phyloP scores from a whole-genome alignment of 2,329 filamentous ascomycete species.

The Fusarium gaditjirri region DNA sequence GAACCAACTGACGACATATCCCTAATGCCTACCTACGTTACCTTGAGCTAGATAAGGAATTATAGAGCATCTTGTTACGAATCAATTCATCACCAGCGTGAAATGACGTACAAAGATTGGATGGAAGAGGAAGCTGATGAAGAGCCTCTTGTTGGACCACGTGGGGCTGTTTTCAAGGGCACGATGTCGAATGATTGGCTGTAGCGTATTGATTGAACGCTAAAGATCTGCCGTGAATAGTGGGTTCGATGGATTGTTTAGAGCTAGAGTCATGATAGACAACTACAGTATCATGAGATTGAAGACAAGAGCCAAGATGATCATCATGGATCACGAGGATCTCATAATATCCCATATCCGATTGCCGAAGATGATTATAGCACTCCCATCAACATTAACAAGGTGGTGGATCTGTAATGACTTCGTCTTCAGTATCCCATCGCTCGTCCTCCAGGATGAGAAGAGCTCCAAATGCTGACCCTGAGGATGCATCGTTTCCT shows the following conservation, averaged over 20 bases:
- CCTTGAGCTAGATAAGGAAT: neutral
- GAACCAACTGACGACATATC: neutral
- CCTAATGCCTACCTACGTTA: neutral
- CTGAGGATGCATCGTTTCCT: constrained; percentile 27
- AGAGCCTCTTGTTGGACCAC: constrained; percentile 22
- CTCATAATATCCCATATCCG: neutral
- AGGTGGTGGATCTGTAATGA: constrained; percentile 20
- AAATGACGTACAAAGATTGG: constrained; percentile 11
- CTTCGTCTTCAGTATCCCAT: constrained; percentile 27
- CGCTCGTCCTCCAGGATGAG: constrained; percentile 31
- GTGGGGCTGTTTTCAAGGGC: constrained; percentile 24
- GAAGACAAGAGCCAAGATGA: neutral
- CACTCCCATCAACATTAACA: neutral
- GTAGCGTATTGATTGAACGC: constrained; percentile 7
- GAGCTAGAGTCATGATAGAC: neutral
- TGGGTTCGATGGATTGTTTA: neutral
- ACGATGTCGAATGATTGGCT: constrained; percentile 42
- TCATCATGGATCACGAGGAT: neutral
- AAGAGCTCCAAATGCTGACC: constrained; percentile 1
- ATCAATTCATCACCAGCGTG: constrained; percentile 9
- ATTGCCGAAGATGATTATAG: neutral
- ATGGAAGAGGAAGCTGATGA: constrained; percentile 1
- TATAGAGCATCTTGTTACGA: constrained; percentile 1
- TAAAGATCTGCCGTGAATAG: constrained; percentile 1
- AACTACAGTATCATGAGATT: neutral